These are phyloP conservation scores for Stachybotrys elegans DNA, from an alignment of 2,329 filamentous ascomycete genomes.

Conservation along the genomic window DNA sequence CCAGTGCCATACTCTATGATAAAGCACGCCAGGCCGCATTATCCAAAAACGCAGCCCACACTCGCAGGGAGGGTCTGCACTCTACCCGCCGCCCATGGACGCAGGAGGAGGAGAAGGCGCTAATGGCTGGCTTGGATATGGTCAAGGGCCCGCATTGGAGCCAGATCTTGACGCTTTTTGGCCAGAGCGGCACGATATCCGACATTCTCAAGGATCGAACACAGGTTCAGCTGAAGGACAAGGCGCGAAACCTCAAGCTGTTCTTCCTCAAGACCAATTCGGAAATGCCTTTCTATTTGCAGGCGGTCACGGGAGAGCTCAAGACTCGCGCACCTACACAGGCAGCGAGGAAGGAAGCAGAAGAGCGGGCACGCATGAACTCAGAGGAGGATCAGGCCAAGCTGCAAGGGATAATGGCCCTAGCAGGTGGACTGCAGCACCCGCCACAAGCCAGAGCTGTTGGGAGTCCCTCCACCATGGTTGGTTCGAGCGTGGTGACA, in stretches of 20 bases:
- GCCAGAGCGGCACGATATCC: slow-evolving; percentile 71
- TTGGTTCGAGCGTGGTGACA: slow-evolving; percentile 24
- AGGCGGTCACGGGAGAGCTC: slow-evolving; percentile 83
- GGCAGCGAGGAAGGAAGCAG: slow-evolving; percentile 63
- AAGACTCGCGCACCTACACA: slow-evolving; percentile 78
- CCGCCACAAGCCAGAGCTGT: slow-evolving; percentile 21
- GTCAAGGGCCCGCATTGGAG: slow-evolving; percentile 93
- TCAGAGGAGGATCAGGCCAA: slow-evolving; percentile 56
- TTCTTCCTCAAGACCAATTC: slow-evolving; percentile 90
- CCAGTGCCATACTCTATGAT: slow-evolving; percentile 52
- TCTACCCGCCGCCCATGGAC: slow-evolving; percentile 77
- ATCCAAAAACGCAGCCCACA: slow-evolving; percentile 50
- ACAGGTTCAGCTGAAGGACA: slow-evolving; percentile 89
- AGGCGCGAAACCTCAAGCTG: slow-evolving; percentile 82
- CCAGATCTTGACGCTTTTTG: slow-evolving; percentile 82
- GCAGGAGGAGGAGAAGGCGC: slow-evolving; percentile 80
- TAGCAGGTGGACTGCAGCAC: slow-evolving; percentile 49
- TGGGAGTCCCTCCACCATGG: slow-evolving; percentile 17
- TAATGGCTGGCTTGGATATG: slow-evolving; percentile 82
- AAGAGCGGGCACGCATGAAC: slow-evolving; percentile 55
- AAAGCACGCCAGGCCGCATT: slow-evolving; percentile 54
- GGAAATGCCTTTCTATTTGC: slow-evolving; percentile 82
- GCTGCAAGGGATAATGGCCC: slow-evolving; percentile 54
- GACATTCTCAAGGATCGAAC: slow-evolving; percentile 84
- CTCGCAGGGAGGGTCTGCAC: slow-evolving; percentile 51